Percentiles rank a stretch among this genome's conserved stretches.
phyloP scores from a whole-genome alignment of 768 basidiomycete species.

The Russula foetens region DNA sequence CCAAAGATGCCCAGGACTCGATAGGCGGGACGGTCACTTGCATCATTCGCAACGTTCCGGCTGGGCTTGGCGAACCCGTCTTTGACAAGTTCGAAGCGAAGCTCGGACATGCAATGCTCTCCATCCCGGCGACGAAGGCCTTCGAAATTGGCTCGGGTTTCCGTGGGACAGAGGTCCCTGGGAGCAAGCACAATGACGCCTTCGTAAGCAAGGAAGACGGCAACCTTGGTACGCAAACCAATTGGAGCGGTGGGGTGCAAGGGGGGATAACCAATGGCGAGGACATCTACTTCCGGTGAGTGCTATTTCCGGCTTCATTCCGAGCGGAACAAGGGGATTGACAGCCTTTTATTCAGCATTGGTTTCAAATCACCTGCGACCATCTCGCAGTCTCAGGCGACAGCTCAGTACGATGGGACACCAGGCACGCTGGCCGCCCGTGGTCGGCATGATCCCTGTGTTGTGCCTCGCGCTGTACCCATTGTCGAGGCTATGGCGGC shows the following conservation, averaged over 20 bases:
- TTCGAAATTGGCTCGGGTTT: slow-evolving; percentile 99
- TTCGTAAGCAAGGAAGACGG: slow-evolving; percentile 64
- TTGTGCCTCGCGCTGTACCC: slow-evolving; percentile 93
- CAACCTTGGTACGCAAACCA: slow-evolving; percentile 73
- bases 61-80: slow-evolving; percentile 92
- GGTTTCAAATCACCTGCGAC: slow-evolving; percentile 99
- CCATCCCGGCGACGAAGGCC: slow-evolving; percentile 96
- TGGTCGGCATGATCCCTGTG: slow-evolving; percentile 95
- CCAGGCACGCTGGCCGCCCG: slow-evolving; percentile 81
- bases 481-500: slow-evolving; percentile 99
- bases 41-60: slow-evolving; percentile 83
- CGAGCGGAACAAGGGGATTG: background rate
- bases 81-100: slow-evolving; percentile 98
- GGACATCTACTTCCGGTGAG: slow-evolving; percentile 90
- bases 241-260: slow-evolving; percentile 97
- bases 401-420: slow-evolving; percentile 91
- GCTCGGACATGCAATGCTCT: slow-evolving; percentile 96
- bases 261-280: slow-evolving; percentile 98
- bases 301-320: too few relatives aligned
- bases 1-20: slow-evolving; percentile 86
- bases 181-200: slow-evolving; percentile 87
- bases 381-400: slow-evolving; percentile 85
- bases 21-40: slow-evolving; percentile 98
- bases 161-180: slow-evolving; percentile 87
- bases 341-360: slow-evolving; percentile 41